Base-by-base conservation (phyloP, 108 stramenopile genomes). In the Cylindrotheca closterium region DNA sequence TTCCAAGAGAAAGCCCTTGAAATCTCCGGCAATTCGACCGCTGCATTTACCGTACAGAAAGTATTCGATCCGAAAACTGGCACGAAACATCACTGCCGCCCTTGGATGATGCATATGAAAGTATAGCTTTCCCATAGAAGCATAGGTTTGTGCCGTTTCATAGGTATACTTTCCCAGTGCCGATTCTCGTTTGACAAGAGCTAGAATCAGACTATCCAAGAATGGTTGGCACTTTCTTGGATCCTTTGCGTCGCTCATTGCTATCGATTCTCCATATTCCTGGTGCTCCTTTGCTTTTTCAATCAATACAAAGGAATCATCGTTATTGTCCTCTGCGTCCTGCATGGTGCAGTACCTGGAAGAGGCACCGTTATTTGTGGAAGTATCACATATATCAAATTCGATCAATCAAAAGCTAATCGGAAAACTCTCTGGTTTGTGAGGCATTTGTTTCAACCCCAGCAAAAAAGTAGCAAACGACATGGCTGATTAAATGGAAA, bases 41-140 rank as follows among this genome's bases (percentile, higher is more conserved):
- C 37, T 54, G 22, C 48, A 50, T 42, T 64, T 64, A 4, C 63
- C 63, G 24, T 53, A 64, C 22, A 64, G 49, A n/a, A 64, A 21
- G 21, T 10, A 30, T 23, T 54, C 19, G 17, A 64, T 64, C 37
- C 63, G 51, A 33, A 34, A 64, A 8, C 50, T 47, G 1, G 63
- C 22, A 4, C 63, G 51, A 53, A 51, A 53, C 19, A 64, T 27
- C 5, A 30, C 52, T 22, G 53, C 24, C 18, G 63, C 63, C 3
- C 63, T 27, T 27, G 37, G 51, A 50, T 64, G 48, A 24, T 64
- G 29, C 22, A 64, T 1, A 24, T 64, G 51, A 1, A 47, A 21
- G 30, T 54, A 64, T 19, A 48, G 48, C 3, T 64, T 64, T 1
- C 51, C 63, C 1, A 64, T 15, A 8, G 63, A 52, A 22, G 63